Conservation (phyloP, 345 rosid species). For the Populus tremula region DNA sequence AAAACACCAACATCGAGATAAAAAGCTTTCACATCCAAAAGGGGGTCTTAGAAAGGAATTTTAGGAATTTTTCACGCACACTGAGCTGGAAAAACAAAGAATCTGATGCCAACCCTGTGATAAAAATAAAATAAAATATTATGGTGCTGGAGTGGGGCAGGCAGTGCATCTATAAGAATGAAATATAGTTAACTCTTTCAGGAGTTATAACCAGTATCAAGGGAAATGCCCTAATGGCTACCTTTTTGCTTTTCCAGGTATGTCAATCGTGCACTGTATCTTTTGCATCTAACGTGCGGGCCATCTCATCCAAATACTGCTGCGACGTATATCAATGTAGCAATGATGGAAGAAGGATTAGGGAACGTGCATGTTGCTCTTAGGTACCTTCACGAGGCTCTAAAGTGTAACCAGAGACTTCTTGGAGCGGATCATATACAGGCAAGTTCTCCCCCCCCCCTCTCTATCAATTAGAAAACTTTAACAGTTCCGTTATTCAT, state of each 20-base stretch:
- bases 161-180: neutral
- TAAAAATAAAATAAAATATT: neutral
- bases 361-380: slow-evolving; percentile 37
- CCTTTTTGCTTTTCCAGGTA: slow-evolving; percentile 20
- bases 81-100: neutral
- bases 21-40: neutral
- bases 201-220: neutral
- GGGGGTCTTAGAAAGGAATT: neutral
- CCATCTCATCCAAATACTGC: slow-evolving; percentile 41
- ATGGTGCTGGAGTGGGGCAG: neutral
- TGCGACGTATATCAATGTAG: slow-evolving; percentile 38
- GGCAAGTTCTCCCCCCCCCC: slow-evolving; percentile 9
- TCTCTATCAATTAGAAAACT: neutral
- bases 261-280: slow-evolving; percentile 37
- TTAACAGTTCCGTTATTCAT: neutral
- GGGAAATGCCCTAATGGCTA: neutral
- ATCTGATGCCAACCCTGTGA: neutral
- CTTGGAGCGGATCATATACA: slow-evolving; percentile 41
- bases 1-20: neutral
- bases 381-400: slow-evolving; percentile 39
- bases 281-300: slow-evolving; percentile 36
- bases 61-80: neutral
- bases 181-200: neutral
- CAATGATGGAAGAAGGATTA: slow-evolving; percentile 42
- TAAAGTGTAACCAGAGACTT: slow-evolving; percentile 33